phyloP scores from a whole-genome alignment of 106 monocot genomes.

The Cymbidium sinense region DNA sequence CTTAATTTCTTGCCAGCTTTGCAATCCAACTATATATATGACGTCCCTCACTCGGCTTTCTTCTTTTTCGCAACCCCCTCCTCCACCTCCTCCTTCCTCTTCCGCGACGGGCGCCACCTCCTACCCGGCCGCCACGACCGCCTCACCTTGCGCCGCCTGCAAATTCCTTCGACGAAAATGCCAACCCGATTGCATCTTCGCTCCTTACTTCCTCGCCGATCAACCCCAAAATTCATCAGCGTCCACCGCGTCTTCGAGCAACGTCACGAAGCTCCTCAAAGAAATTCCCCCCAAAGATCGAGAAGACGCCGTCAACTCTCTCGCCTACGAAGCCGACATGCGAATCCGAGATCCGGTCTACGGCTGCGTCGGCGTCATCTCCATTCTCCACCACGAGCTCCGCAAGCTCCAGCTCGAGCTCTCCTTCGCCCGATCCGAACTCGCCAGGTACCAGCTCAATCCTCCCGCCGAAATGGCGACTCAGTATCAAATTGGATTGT shows the following conservation, averaged over 20 bases:
- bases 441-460: conserved; percentile 39
- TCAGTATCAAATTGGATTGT: too few relatives aligned
- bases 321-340: conserved; percentile 88
- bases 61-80: not conserved
- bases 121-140: not conserved
- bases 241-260: conserved; percentile 87
- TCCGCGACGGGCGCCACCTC: not conserved
- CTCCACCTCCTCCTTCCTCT: not conserved
- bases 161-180: conserved; percentile 88
- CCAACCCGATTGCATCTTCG: conserved; percentile 83
- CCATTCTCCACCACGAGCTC: conserved; percentile 72
- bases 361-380: conserved; percentile 78
- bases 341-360: conserved; percentile 84
- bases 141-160: conserved; percentile 79
- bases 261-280: conserved; percentile 74
- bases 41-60: not conserved
- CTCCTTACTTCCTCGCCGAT: conserved; percentile 82
- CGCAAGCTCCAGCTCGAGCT: conserved; percentile 72
- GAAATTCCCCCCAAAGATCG: conserved; percentile 55
- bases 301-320: conserved; percentile 83
- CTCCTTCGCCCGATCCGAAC: conserved; percentile 46
- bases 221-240: conserved; percentile 74
- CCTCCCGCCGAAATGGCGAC: not conserved
- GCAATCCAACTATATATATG: not conserved
- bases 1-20: too few relatives aligned